Evolutionary conservation across 768 basidiomycete species (phyloP).

Genomic region (Clathrus columnatus): DNA sequence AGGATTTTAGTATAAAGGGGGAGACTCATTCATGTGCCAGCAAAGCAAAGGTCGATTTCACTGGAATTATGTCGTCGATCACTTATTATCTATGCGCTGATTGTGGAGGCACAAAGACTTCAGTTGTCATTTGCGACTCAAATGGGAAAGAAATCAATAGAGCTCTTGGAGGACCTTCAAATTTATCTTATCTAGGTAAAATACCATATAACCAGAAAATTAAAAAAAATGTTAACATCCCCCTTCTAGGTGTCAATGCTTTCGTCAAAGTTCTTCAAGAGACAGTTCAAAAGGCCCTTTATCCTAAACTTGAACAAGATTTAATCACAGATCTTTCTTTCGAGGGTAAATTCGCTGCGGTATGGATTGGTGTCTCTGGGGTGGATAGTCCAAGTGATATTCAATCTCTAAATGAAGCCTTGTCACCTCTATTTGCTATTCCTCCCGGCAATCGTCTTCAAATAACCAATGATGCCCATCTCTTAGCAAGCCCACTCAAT

Average conservation of each 20-base stretch:
- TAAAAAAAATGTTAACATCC: background rate
- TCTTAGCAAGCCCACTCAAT: constrained; percentile 72
- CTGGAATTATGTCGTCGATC: background rate
- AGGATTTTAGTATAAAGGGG: too few species aligned
- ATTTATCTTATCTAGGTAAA: constrained; percentile 72
- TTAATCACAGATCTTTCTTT: constrained; percentile 17
- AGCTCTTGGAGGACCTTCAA: constrained; percentile 69
- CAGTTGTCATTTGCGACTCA: constrained; percentile 55
- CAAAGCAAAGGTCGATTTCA: too few species aligned
- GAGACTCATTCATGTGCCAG: too few species aligned
- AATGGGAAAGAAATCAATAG: constrained; percentile 57
- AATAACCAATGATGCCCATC: constrained; percentile 76
- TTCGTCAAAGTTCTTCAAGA: constrained; percentile 10
- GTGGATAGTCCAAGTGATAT: constrained; percentile 66
- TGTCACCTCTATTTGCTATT: constrained; percentile 51
- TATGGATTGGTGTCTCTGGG: constrained; percentile 80
- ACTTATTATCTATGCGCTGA: constrained; percentile 69
- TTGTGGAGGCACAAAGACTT: constrained; percentile 86
- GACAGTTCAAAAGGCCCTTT: background rate
- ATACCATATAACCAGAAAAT: constrained; percentile 48
- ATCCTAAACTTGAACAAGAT: constrained; percentile 7
- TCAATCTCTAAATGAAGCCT: constrained; percentile 40
- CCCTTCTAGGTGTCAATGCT: constrained; percentile 3
- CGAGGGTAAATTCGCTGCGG: constrained; percentile 44
- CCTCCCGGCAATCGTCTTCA: constrained; percentile 42